A percentile compares a stretch with the other conserved stretches of the same genome.
These are phyloP conservation scores for Oryza australiensis DNA, from an alignment of 176 grass and related monocot genomes.

Conservation along the genomic window DNA sequence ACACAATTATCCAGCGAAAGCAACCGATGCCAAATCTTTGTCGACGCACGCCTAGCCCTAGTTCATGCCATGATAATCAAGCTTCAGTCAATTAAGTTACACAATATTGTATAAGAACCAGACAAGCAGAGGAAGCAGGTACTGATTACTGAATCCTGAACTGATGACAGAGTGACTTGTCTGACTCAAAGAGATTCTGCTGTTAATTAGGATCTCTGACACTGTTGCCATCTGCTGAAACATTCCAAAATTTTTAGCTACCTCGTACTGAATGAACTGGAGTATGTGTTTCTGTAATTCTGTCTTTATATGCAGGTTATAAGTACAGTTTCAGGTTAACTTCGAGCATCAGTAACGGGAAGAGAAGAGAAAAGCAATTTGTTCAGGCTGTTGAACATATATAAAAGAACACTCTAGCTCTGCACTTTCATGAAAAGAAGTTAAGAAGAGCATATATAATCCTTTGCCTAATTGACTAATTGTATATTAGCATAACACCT, in stretches of 20 bases:
- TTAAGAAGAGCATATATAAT: constrained; percentile 34
- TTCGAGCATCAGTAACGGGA: constrained; percentile 5
- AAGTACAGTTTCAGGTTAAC: constrained; percentile 26
- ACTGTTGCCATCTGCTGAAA: background rate
- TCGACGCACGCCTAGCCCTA: constrained; percentile 24
- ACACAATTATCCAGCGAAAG: constrained; percentile 26
- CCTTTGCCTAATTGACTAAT: constrained; percentile 41
- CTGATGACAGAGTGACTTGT: background rate
- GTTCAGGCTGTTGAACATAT: constrained; percentile 10
- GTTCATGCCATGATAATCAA: background rate
- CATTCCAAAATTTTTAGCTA: background rate
- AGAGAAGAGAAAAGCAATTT: constrained; percentile 13
- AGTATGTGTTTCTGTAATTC: background rate
- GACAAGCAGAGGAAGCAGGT: background rate
- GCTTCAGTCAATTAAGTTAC: background rate
- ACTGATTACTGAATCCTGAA: background rate
- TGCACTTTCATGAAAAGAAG: constrained; percentile 55
- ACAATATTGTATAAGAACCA: background rate
- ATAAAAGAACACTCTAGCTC: constrained; percentile 26
- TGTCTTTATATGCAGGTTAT: background rate
- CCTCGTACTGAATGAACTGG: constrained; percentile 25
- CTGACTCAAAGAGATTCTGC: background rate
- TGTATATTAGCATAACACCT: background rate
- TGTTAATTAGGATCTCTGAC: constrained; percentile 19
- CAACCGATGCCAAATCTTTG: constrained; percentile 24